A percentile compares a stretch with the other conserved stretches of the same genome.
Conservation (phyloP, 208 protist species). For the Acanthamoeba rhysodes region DNA sequence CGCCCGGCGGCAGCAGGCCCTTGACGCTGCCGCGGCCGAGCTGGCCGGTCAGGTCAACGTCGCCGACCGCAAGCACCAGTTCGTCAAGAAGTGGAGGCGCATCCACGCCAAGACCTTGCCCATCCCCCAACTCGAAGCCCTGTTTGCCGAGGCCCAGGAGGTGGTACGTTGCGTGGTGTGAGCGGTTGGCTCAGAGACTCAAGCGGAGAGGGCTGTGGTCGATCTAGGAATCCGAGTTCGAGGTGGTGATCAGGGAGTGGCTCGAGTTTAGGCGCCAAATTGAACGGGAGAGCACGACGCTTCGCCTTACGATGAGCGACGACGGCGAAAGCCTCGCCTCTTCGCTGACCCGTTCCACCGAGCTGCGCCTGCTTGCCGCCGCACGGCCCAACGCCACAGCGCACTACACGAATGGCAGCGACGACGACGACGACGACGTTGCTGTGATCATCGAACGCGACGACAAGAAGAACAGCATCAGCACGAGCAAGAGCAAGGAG, state of each 20-base stretch:
- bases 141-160: background rate
- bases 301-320: background rate
- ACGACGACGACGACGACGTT: background rate
- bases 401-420: background rate
- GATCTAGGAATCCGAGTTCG: constrained; percentile 3
- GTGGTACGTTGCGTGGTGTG: background rate
- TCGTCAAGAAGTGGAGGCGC: background rate
- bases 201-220: no score
- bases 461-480: background rate
- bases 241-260: background rate
- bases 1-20: background rate
- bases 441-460: background rate
- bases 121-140: background rate
- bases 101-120: background rate
- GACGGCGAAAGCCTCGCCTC: no score
- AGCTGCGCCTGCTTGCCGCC: background rate
- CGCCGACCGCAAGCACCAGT: background rate
- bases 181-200: background rate
- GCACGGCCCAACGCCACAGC: background rate
- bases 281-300: background rate
- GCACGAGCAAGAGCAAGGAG: background rate
- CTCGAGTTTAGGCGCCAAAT: background rate
- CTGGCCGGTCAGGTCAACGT: background rate
- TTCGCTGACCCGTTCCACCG: background rate
- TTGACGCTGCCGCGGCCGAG: background rate